Conservation (phyloP, 768 basidiomycete genomes). For the Cystobasidiopsis lactophilus region DNA sequence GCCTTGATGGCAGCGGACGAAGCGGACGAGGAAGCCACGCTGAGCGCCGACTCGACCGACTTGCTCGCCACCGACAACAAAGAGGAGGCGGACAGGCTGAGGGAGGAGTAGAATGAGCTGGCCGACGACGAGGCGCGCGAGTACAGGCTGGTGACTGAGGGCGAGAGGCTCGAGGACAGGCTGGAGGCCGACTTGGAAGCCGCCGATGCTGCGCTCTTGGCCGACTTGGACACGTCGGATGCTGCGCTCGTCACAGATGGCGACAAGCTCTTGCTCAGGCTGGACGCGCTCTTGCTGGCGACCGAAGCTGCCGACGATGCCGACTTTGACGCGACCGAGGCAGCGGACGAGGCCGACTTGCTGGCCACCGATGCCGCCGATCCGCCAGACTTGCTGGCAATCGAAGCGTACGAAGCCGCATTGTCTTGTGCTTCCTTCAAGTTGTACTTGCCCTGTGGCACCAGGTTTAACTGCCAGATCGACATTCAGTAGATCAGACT, state of each 20-base stretch:
- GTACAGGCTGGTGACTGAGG: slow-evolving; percentile 2
- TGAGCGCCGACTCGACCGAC: slow-evolving; percentile 16
- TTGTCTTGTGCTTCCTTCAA: slow-evolving; percentile 13
- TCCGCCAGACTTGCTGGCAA: slow-evolving; percentile 20
- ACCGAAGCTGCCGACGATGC: slow-evolving; percentile 6
- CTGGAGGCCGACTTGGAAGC: slow-evolving; percentile 17
- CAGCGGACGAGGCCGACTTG: slow-evolving; percentile 17
- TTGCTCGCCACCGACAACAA: slow-evolving; percentile 19
- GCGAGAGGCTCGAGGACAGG: background rate
- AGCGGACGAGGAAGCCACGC: slow-evolving; percentile 19
- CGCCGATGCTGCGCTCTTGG: slow-evolving; percentile 16
- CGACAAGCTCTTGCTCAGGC: background rate
- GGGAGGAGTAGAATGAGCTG: slow-evolving; percentile 2
- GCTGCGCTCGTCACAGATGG: slow-evolving; percentile 1
- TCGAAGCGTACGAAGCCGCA: slow-evolving; percentile 20
- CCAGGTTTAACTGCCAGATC: too few relatives aligned
- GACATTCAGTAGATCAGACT: too few relatives aligned
- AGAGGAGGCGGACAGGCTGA: slow-evolving; percentile 17
- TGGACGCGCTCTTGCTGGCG: slow-evolving; percentile 1
- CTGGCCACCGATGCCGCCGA: too few relatives aligned
- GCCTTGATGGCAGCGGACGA: slow-evolving; percentile 14
- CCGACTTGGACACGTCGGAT: slow-evolving; percentile 21
- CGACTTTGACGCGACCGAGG: slow-evolving; percentile 21
- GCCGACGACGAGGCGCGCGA: slow-evolving; percentile 16
- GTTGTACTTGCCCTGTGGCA: slow-evolving; percentile 22